Conservation (phyloP, 805 yeast species). For the Metschnikowia gelsemii region DNA sequence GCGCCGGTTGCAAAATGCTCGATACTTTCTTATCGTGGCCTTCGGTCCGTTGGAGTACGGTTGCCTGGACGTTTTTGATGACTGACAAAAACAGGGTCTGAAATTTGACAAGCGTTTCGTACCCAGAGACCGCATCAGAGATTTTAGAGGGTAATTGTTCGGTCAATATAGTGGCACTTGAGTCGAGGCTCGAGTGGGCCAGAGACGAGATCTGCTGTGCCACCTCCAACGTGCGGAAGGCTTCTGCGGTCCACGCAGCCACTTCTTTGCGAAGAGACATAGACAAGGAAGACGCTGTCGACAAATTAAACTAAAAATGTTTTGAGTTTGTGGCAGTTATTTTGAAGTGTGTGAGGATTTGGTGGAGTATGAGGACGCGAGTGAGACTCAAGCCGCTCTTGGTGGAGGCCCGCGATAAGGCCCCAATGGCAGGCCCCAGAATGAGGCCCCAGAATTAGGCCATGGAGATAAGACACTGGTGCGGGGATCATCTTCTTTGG, state of each 20-base stretch:
- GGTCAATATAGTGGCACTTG: conserved; percentile 25
- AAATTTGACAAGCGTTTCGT: conserved; percentile 20
- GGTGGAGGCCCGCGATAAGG: too few species aligned
- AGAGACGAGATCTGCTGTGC: conserved; percentile 35
- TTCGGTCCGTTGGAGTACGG: conserved; percentile 7
- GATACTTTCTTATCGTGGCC: conserved; percentile 14
- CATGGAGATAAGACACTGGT: too few species aligned
- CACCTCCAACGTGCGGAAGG: conserved; percentile 26
- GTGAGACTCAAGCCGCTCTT: too few species aligned
- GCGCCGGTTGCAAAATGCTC: conserved; percentile 23
- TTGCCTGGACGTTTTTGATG: conserved; percentile 19
- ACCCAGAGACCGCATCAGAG: conserved; percentile 16
- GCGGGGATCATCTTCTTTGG: too few species aligned
- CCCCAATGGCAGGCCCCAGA: too few species aligned
- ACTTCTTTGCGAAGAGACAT: conserved; percentile 16
- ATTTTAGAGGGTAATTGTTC: conserved; percentile 25
- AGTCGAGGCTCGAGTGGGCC: conserved; percentile 34
- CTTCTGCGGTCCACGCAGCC: conserved; percentile 31
- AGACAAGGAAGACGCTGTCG: too few species aligned
- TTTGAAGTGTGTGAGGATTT: too few species aligned
- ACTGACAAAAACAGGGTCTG: conserved; percentile 17
- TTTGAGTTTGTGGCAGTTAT: too few species aligned
- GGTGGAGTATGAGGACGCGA: too few species aligned
- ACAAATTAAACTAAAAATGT: too few species aligned
- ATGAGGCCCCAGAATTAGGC: too few species aligned